Conservation (phyloP, 2,329 filamentous ascomycete species). For the Chaetomium sp. region DNA sequence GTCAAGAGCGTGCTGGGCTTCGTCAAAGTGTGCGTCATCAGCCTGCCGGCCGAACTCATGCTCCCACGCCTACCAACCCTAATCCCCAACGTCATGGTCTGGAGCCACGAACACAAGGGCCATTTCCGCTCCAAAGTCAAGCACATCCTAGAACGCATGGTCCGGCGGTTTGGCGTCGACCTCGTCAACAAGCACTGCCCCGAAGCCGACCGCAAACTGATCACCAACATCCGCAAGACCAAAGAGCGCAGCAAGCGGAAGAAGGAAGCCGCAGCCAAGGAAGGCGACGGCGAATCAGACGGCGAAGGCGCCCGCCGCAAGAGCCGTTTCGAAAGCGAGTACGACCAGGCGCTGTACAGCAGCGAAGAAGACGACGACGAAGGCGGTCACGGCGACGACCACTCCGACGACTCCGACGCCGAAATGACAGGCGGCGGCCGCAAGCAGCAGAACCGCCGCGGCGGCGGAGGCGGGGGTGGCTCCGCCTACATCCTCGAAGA, state of each 20-base stretch:
- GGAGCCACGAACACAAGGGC: conserved; percentile 97
- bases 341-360: conserved; percentile 92
- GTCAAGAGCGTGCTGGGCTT: conserved; percentile 92
- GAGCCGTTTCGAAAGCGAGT: conserved; percentile 79
- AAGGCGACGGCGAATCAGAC: conserved; percentile 49
- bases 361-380: conserved; percentile 45
- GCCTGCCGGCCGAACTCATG: conserved; percentile 73
- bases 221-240: conserved; percentile 91
- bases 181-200: conserved; percentile 74
- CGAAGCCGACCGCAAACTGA: conserved; percentile 79
- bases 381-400: conserved; percentile 21
- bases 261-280: conserved; percentile 64
- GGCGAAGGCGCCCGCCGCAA: conserved; percentile 43
- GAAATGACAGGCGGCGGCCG: conserved; percentile 36
- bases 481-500: conserved; percentile 88
- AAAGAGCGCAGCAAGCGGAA: conserved; percentile 86
- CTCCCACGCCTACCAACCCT: conserved; percentile 68
- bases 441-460: conserved; percentile 37
- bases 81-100: conserved; percentile 85
- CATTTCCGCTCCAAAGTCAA: conserved; percentile 97
- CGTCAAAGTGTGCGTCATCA: conserved; percentile 90
- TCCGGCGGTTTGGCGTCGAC: conserved; percentile 82
- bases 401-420: conserved; percentile 55
- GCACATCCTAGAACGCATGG: conserved; percentile 92
- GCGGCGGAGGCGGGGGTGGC: conserved; percentile 49